Conservation (phyloP, 2,329 filamentous ascomycete species). For the Lecanoromycetidae sp. region DNA sequence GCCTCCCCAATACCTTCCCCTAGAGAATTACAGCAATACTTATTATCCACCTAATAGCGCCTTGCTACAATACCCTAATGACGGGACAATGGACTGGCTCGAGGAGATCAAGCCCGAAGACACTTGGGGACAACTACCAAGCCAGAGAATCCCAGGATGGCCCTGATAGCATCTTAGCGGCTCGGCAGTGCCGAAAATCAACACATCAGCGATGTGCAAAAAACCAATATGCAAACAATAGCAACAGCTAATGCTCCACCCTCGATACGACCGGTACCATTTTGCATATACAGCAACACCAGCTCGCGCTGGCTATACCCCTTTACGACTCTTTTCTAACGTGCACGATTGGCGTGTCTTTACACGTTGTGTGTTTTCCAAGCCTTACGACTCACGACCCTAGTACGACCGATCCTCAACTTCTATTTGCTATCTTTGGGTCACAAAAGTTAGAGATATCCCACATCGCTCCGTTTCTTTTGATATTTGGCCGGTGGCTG, state of each 20-base stretch:
- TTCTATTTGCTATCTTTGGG: not conserved
- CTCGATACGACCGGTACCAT: too few relatives aligned
- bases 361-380: too few relatives aligned
- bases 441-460: constrained; percentile 13
- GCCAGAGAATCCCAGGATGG: not conserved
- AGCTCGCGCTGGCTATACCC: too few relatives aligned
- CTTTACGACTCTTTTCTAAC: too few relatives aligned
- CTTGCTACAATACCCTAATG: constrained; percentile 1
- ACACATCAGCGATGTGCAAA: too few relatives aligned
- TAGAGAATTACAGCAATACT: constrained; percentile 3
- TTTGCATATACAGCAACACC: too few relatives aligned
- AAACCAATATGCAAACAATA: too few relatives aligned
- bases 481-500: too few relatives aligned
- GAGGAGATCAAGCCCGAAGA: constrained; percentile 9
- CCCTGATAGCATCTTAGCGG: not conserved
- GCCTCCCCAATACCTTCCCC: not conserved
- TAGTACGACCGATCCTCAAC: not conserved
- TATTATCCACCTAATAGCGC: not conserved
- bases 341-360: too few relatives aligned
- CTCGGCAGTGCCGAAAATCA: too few relatives aligned
- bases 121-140: constrained; percentile 5
- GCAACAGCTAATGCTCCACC: too few relatives aligned
- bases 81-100: not conserved
- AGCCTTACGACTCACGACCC: not conserved
- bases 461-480: not conserved